Percentiles rank a stretch among this genome's conserved stretches.
Evolutionary conservation across 768 basidiomycete species (phyloP).

Genomic region (Rhodotorula taiwanensis): DNA sequence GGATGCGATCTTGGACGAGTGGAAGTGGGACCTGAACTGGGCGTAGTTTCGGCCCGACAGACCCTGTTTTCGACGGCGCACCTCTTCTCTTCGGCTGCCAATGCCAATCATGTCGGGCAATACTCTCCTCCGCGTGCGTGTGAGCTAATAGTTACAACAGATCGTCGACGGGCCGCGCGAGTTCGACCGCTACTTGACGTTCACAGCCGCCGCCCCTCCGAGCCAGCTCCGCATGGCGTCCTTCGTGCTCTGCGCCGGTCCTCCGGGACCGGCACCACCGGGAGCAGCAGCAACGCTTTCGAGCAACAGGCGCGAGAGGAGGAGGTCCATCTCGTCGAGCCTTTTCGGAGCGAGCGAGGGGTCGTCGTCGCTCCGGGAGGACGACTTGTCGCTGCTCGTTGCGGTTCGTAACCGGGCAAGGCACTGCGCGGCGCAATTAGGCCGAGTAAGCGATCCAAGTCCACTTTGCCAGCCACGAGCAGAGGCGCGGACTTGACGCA

Average conservation of each 20-base stretch:
- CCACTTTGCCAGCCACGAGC: neutral
- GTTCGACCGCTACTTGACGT: no score
- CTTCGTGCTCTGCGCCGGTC: neutral
- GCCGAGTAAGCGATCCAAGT: neutral
- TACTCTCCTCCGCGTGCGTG: no score
- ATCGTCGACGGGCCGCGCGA: no score
- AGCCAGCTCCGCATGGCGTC: conserved; percentile 14
- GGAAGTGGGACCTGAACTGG: conserved; percentile 16
- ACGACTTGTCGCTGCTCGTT: no score
- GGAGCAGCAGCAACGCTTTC: no score
- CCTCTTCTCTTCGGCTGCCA: no score
- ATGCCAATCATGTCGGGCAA: no score
- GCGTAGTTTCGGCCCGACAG: neutral
- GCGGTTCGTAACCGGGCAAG: neutral
- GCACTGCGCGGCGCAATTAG: neutral
- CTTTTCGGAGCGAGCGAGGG: neutral
- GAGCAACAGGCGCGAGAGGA: conserved; percentile 12
- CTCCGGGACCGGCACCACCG: neutral
- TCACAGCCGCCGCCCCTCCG: neutral
- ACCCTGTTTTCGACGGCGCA: no score
- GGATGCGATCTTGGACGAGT: conserved; percentile 10
- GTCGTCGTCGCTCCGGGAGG: neutral
- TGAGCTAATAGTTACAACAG: no score
- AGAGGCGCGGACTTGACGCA: neutral
- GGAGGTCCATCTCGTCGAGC: conserved; percentile 14